phyloP scores from a whole-genome alignment of 2,329 filamentous ascomycete genomes.

The Pseudogymnoascus destructans region DNA sequence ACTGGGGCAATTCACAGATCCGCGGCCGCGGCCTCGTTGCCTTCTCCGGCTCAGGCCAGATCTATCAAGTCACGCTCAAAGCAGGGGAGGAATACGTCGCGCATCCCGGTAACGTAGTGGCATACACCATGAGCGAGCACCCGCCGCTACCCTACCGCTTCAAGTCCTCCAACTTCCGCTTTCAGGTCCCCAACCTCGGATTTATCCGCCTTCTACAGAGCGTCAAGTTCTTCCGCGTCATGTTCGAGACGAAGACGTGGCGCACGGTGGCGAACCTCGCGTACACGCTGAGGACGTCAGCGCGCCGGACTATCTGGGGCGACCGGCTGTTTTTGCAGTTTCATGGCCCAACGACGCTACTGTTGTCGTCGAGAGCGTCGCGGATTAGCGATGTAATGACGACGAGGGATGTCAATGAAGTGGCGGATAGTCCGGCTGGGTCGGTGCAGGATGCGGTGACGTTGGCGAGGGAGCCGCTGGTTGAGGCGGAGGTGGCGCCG shows the following conservation, averaged over 20 bases:
- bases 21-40: conserved; percentile 81
- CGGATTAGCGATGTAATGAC: conserved; percentile 67
- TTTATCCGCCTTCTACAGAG: conserved; percentile 53
- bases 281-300: conserved; percentile 60
- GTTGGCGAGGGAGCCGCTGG: conserved; percentile 30
- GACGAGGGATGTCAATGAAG: conserved; percentile 71
- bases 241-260: conserved; percentile 62
- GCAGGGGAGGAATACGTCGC: conserved; percentile 82
- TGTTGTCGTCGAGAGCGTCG: conserved; percentile 78
- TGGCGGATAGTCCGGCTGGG: conserved; percentile 70
- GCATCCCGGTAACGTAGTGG: conserved; percentile 82
- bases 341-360: conserved; percentile 68
- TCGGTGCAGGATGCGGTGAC: conserved; percentile 47
- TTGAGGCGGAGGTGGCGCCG: conserved; percentile 18
- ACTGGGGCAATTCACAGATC: conserved; percentile 84
- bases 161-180: conserved; percentile 57
- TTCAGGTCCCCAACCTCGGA: conserved; percentile 63
- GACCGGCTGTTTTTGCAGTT: conserved; percentile 88
- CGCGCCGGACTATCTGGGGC: conserved; percentile 78
- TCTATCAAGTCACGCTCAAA: conserved; percentile 71
- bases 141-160: conserved; percentile 78
- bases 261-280: conserved; percentile 50
- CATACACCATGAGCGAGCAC: conserved; percentile 66
- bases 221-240: conserved; percentile 57
- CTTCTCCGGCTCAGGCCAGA: conserved; percentile 72